Percentiles rank a stretch among this genome's conserved stretches.
These are phyloP conservation scores for Cryptosporidium sp. DNA, from an alignment of 169 alveolate genomes.

Conservation along the genomic window DNA sequence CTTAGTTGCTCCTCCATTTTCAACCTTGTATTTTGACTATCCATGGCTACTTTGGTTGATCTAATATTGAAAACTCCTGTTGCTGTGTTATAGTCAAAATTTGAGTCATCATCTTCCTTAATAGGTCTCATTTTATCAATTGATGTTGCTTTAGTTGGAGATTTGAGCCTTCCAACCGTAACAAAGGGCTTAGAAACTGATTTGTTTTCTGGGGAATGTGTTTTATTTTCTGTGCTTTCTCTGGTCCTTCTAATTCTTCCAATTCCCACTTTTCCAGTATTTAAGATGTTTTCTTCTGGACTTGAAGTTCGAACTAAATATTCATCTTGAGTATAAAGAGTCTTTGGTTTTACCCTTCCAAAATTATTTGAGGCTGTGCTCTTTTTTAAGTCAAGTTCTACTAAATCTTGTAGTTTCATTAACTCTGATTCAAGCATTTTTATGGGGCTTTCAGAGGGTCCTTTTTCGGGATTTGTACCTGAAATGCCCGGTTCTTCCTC, in stretches of 20 bases:
- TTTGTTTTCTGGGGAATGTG: neutral
- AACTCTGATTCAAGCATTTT: slow-evolving; percentile 4
- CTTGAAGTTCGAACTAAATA: neutral
- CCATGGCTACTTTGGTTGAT: neutral
- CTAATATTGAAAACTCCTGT: neutral
- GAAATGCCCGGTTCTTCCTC: neutral
- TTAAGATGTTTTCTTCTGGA: neutral
- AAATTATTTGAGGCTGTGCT: neutral
- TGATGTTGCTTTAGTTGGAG: slow-evolving; percentile 29
- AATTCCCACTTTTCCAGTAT: slow-evolving; percentile 9
- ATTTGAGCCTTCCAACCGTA: slow-evolving; percentile 45
- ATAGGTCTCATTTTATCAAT: slow-evolving; percentile 39
- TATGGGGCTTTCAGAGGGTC: neutral
- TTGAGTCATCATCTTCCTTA: neutral
- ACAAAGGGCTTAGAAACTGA: slow-evolving; percentile 17
- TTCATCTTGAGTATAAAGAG: neutral
- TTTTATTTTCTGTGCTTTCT: neutral
- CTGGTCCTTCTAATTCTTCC: slow-evolving; percentile 22
- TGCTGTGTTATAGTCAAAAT: slow-evolving; percentile 4
- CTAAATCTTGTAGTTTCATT: neutral
- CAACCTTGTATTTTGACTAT: neutral
- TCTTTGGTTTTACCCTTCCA: slow-evolving; percentile 16
- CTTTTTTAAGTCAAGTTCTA: neutral
- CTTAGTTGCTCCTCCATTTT: neutral
- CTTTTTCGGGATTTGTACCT: too few relatives aligned